Evolutionary conservation across 352 stramenopile genomes (phyloP).

Genomic region (Thraustochytrium striatum): DNA sequence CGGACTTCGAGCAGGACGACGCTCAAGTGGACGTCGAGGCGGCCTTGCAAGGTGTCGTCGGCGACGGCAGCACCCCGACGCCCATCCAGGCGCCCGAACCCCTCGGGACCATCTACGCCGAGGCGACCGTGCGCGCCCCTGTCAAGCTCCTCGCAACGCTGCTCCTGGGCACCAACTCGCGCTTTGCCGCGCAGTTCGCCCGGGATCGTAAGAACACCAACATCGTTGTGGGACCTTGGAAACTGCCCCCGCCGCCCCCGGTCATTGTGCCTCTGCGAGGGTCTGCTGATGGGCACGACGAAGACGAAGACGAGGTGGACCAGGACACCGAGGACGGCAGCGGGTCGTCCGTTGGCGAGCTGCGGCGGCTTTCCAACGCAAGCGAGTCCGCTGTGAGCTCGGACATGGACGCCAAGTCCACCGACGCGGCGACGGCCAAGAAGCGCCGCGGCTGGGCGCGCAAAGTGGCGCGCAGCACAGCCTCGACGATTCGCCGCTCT

Average conservation of each 20-base stretch:
- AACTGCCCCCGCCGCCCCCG: not conserved
- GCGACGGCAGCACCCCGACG: not conserved
- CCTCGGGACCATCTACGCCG: conserved; percentile 13
- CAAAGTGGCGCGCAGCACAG: too few relatives aligned
- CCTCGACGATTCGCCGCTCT: too few relatives aligned
- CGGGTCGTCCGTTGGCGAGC: too few relatives aligned
- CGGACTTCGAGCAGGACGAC: not conserved
- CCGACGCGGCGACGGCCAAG: too few relatives aligned
- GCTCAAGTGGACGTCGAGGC: conserved; percentile 12
- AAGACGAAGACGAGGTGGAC: too few relatives aligned
- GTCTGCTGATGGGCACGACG: too few relatives aligned
- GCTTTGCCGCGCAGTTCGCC: conserved; percentile 15
- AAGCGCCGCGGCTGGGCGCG: too few relatives aligned
- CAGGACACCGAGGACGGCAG: too few relatives aligned
- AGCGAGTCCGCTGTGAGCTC: too few relatives aligned
- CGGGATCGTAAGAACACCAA: conserved; percentile 40
- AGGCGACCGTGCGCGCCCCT: not conserved
- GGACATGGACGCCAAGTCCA: too few relatives aligned
- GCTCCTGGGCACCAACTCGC: conserved; percentile 26
- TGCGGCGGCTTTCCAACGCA: too few relatives aligned
- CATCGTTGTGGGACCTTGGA: conserved; percentile 4
- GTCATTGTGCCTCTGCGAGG: too few relatives aligned
- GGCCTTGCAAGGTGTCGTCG: not conserved
- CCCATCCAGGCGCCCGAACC: not conserved
- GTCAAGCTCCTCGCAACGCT: not conserved